Base-by-base conservation (phyloP, 352 stramenopile genomes). In the Pythium dissotocum region DNA sequence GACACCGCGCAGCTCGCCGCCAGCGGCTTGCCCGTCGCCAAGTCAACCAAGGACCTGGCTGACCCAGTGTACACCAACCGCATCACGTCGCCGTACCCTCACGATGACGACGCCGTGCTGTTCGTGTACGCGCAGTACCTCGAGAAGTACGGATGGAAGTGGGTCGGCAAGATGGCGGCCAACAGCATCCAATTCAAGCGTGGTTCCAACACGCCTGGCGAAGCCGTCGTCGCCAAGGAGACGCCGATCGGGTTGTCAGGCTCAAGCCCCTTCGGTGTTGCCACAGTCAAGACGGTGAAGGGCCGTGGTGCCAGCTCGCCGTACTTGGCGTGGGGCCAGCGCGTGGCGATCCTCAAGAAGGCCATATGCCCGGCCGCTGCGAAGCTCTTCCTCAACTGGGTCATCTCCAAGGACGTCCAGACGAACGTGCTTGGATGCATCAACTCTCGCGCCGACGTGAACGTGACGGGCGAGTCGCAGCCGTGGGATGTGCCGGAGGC, bases 301-400 rank as follows among this genome's bases (percentile, higher is more conserved):
- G 42, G 42, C 18, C 14, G 18, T n/a, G 75, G 65, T 49, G 74
- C 67, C 24, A 71, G 65, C 54, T 71, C 67, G 32, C 71, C 77
- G 28, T 85, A 73, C 51, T 48, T 87, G 26, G 42, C 65, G 5
- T 88, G 78, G 78, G 77, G 76, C 32, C 80, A 88, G 67, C 77
- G 78, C 66, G 71, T 87, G 36, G 79, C 78, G 30, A 85, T 88
- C 72, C 54, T 90, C 21, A 78, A 79, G 61, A 83, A 89, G 63
- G 77, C 76, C 26, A 82, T 76, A 58, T 72, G 86, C 59, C 70
- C 69, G 4, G 80, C 80, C 2, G 77, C 77, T 1, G 76, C 78
- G 56, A 88, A 88, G 70, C 69, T 89, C 26, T 78, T 89, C 60
- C 53, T 85, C 62, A 89, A 87, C 75, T 87, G 80, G 78, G 56